Evolutionary conservation across 768 basidiomycete species (phyloP), one percentile per base, ranked within the genome.

Genomic region (Pleurotus ostreatus): DNA sequence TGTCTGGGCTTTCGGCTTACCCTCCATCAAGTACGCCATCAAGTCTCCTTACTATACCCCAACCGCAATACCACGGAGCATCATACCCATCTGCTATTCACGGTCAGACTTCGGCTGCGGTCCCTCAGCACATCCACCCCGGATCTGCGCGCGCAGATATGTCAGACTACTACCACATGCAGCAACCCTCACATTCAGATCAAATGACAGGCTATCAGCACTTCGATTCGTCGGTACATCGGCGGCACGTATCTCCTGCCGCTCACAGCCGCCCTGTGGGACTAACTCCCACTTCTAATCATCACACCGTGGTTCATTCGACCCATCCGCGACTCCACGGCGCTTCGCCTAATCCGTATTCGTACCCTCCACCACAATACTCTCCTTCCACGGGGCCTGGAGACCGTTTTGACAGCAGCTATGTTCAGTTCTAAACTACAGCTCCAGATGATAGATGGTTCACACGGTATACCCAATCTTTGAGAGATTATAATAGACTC

Each of bases 351-450:
- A 34, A 34, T 34, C 30, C 30, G 9, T 34, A 34, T 34, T 4
- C 30, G 9, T 34, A 34, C 39, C 23, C 22, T 6, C 38, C 51
- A 23, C 20, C 51, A 8, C 51, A 53, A 41, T 20, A 40, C 39
- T 43, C 39, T 39, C 51, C 51, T 53, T 53, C 18, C 20, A n/a
- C 41, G 51, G 39, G 38, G 9, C 41, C 13, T 41, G 51, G 51
- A 25, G 23, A 53, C 41, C 51, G 51, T 39, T 53, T 53, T 53
- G 51, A 53, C 41, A 53, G 38, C 39, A 41, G 12, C 39, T 53
- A 53, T 41, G 30, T 34, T 34, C 30, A 34, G 30, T 34, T 34
- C 30, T 34, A 34, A 34, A 11, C 30, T 11, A 34, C 8, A 3
- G 9, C 30, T 34, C 30, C 9, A 34, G 30, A 34, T 34, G 30